Percentiles rank a stretch among this genome's conserved stretches.
Conservation (phyloP, 169 alveolate genomes). For the Besnoitia besnoiti region DNA sequence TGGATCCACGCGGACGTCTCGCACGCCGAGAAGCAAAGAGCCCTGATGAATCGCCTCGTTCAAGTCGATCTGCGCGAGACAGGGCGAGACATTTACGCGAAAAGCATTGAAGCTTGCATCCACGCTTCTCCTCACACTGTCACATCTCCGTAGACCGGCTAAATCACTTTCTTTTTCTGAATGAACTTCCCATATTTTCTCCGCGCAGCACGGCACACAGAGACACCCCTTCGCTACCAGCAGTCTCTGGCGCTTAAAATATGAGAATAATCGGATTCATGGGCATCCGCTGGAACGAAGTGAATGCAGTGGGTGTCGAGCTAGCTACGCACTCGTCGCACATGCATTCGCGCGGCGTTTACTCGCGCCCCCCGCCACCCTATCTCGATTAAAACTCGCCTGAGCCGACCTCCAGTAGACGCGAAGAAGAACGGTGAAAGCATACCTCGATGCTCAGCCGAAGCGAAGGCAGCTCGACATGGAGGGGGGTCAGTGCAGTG, state of each 20-base stretch:
- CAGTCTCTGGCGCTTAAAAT: too few species aligned
- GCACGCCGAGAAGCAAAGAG: slow-evolving; percentile 59
- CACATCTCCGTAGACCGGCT: too few species aligned
- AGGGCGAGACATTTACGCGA: neutral
- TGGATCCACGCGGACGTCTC: slow-evolving; percentile 34
- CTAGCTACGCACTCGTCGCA: too few species aligned
- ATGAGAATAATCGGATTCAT: too few species aligned
- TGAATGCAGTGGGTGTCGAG: neutral
- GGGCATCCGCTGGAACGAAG: neutral
- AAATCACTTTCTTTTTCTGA: too few species aligned
- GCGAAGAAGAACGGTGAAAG: neutral
- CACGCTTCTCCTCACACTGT: too few species aligned
- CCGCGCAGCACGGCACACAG: too few species aligned
- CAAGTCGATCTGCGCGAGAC: slow-evolving; percentile 44
- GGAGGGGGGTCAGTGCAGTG: neutral
- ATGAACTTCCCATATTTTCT: too few species aligned
- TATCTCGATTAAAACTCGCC: neutral
- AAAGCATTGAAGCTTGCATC: too few species aligned
- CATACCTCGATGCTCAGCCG: neutral
- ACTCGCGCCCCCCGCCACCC: too few species aligned
- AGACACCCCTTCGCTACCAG: too few species aligned
- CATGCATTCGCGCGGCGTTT: too few species aligned
- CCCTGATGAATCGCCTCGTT: slow-evolving; percentile 54
- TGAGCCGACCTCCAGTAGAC: neutral
- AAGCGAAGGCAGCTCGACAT: slow-evolving; percentile 12